phyloP scores from a whole-genome alignment of 208 protist genomes.

The Crithidia acanthocephali region DNA sequence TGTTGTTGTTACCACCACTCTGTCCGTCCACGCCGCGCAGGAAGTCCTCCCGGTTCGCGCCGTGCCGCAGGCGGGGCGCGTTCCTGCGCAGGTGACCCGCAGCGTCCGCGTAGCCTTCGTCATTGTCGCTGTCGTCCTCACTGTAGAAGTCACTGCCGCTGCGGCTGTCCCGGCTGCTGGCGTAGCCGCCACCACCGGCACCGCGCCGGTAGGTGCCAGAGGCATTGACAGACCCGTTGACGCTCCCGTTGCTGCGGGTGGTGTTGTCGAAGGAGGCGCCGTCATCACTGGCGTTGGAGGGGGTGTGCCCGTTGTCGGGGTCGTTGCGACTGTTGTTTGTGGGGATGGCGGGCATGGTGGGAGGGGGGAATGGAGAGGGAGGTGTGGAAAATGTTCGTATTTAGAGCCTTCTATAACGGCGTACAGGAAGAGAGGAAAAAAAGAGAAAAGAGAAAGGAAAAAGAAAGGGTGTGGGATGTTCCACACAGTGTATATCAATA shows the following conservation, averaged over 20 bases:
- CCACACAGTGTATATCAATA: no score
- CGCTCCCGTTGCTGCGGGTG: not conserved
- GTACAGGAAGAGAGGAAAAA: no score
- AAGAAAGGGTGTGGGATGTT: no score
- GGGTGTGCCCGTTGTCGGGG: not conserved
- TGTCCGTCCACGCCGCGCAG: not conserved
- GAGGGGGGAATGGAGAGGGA: not conserved
- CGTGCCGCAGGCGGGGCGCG: not conserved
- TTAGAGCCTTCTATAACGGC: not conserved
- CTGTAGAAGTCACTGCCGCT: constrained; percentile 37
- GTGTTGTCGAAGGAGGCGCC: not conserved
- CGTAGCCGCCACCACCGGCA: constrained; percentile 13
- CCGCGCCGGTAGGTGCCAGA: constrained; percentile 1
- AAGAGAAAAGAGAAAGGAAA: no score
- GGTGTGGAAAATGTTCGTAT: not conserved
- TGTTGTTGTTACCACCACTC: not conserved
- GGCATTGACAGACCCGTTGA: not conserved
- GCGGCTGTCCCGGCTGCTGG: constrained; percentile 12
- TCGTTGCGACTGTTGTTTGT: not conserved
- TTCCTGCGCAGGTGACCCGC: constrained; percentile 9
- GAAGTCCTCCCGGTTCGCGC: not conserved
- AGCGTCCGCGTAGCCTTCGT: constrained; percentile 11
- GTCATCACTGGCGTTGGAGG: not conserved
- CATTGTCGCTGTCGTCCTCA: constrained; percentile 32
- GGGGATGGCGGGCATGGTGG: not conserved